phyloP scores from a whole-genome alignment of 371 early-diverging fungal genomes.

The Rhizopus delemar region DNA sequence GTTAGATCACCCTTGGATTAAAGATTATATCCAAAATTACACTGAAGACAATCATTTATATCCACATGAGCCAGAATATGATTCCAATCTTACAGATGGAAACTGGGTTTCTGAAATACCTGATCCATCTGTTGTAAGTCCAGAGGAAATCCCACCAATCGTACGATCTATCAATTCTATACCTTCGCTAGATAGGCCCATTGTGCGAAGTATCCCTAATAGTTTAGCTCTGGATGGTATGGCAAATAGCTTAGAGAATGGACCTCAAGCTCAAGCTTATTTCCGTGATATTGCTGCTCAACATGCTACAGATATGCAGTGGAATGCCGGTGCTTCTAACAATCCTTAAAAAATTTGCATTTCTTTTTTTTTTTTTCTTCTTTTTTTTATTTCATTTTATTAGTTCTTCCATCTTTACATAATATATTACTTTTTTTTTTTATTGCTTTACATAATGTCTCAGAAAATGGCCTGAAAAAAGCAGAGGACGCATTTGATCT shows the following conservation, averaged over 20 bases:
- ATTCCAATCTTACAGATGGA: conserved; percentile 2
- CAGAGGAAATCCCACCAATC: conserved; percentile 21
- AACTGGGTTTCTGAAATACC: conserved; percentile 5
- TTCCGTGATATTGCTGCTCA: conserved; percentile 44
- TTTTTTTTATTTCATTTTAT: background rate
- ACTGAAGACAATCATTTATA: conserved; percentile 18
- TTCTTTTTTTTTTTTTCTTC: background rate
- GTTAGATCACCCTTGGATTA: conserved; percentile 76
- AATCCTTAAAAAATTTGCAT: background rate
- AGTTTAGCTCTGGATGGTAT: conserved; percentile 42
- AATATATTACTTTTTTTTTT: conserved; percentile 1
- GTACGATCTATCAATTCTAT: conserved; percentile 27
- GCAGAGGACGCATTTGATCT: no score
- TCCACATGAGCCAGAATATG: conserved; percentile 6
- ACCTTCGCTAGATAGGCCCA: conserved; percentile 33
- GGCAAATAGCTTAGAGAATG: conserved; percentile 31
- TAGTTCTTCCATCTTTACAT: background rate
- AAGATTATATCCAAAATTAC: conserved; percentile 38
- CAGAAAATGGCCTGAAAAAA: no score
- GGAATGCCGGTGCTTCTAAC: conserved; percentile 11
- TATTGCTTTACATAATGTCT: no score
- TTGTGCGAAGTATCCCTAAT: conserved; percentile 42
- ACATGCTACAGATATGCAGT: conserved; percentile 29
- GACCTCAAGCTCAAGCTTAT: conserved; percentile 45
- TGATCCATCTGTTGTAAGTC: conserved; percentile 1